Conservation (phyloP, 2,329 filamentous ascomycete species). For the Fusarium tanahbumbuense region DNA sequence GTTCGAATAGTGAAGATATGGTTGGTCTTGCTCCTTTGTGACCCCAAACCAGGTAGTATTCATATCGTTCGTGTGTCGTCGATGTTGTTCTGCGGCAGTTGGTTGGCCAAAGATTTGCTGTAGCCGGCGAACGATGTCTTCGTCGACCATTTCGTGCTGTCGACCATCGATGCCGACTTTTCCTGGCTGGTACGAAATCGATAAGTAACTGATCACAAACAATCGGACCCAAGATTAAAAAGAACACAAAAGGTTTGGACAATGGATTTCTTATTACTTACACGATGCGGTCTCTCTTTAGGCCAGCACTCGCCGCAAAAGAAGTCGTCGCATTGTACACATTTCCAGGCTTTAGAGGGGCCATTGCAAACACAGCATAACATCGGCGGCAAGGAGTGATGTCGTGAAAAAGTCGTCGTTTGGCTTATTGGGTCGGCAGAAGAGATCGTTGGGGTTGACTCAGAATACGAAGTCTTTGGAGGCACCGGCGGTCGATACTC, state of each 20-base stretch:
- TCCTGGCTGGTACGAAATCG: background rate
- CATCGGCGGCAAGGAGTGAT: background rate
- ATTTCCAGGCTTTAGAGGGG: background rate
- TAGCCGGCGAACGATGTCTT: background rate
- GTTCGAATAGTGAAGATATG: background rate
- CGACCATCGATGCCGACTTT: background rate
- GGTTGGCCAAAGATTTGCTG: background rate
- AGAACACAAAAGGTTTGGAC: no score
- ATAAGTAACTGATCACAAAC: no score
- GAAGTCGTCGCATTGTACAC: background rate
- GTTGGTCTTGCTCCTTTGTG: background rate
- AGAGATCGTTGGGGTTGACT: background rate
- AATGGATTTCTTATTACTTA: background rate
- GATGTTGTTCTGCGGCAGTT: background rate
- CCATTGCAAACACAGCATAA: background rate
- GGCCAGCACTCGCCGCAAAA: background rate
- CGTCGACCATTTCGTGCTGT: background rate
- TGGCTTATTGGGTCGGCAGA: rapidly evolving
- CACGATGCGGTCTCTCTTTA: background rate
- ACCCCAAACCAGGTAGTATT: background rate
- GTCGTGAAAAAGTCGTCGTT: background rate
- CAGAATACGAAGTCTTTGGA: background rate
- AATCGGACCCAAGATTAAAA: no score
- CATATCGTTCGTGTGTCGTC: background rate
- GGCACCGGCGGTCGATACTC: background rate